A percentile compares a stretch with the other conserved stretches of the same genome.
Conservation (phyloP, 2,329 filamentous ascomycete genomes). For the Botrytis galanthina region DNA sequence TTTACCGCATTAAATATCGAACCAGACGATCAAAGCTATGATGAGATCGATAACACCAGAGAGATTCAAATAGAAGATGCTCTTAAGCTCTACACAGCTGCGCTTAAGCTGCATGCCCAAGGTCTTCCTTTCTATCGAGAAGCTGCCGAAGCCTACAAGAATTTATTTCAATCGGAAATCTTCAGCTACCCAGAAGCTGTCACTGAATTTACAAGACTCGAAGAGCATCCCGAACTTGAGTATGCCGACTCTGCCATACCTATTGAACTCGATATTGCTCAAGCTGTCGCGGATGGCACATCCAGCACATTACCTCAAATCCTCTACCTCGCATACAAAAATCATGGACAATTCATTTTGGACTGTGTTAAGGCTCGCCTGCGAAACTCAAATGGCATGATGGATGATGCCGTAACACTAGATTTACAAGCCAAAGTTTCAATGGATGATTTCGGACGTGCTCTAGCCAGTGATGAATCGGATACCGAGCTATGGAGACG, state of each 20-base stretch:
- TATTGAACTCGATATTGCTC: constrained; percentile 53
- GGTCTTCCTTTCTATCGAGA: constrained; percentile 73
- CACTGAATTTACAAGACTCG: constrained; percentile 77
- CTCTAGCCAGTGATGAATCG: constrained; percentile 63
- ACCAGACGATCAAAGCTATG: constrained; percentile 83
- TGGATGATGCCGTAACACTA: constrained; percentile 37
- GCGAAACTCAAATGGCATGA: constrained; percentile 38
- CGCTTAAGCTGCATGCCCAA: constrained; percentile 87
- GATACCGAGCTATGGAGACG: constrained; percentile 66
- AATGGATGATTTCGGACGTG: constrained; percentile 55
- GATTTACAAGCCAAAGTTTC: constrained; percentile 42
- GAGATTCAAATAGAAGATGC: constrained; percentile 97
- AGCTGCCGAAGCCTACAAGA: constrained; percentile 77
- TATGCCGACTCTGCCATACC: constrained; percentile 50
- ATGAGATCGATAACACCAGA: constrained; percentile 91
- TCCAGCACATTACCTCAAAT: constrained; percentile 84
- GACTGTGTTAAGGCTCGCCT: constrained; percentile 63
- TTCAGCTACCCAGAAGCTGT: constrained; percentile 87
- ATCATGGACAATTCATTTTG: constrained; percentile 87
- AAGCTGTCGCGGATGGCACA: constrained; percentile 66
- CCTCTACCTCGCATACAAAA: constrained; percentile 91
- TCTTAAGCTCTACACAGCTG: constrained; percentile 87
- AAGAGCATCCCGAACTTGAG: constrained; percentile 51
- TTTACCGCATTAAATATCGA: constrained; percentile 94
- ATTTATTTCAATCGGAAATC: constrained; percentile 86